Conservation (phyloP, 305 asterid genomes). For the Ruellia speciosa region DNA sequence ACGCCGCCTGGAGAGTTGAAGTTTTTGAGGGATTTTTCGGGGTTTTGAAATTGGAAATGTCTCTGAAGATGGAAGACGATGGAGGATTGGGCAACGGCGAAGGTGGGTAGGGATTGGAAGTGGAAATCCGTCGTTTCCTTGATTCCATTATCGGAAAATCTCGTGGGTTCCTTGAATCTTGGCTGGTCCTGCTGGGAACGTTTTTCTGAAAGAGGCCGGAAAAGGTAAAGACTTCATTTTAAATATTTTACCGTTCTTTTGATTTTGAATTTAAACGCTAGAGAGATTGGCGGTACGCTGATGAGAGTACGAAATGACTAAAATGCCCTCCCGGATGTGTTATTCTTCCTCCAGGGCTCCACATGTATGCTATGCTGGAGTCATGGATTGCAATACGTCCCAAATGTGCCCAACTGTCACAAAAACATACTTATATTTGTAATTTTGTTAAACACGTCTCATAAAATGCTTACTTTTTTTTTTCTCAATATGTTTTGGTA, state of each 20-base stretch:
- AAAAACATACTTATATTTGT: no score
- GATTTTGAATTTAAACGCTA: conserved; percentile 41
- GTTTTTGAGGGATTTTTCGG: conserved; percentile 37
- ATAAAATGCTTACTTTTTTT: no score
- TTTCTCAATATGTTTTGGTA: no score
- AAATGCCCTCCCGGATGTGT: not conserved
- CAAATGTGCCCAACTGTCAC: no score
- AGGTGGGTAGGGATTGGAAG: conserved; percentile 24
- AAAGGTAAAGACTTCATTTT: not conserved
- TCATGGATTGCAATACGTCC: no score
- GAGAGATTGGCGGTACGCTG: conserved; percentile 20
- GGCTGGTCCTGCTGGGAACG: conserved; percentile 18
- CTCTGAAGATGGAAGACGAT: conserved; percentile 45
- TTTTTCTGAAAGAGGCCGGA: conserved; percentile 1
- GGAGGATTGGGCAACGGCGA: conserved; percentile 48
- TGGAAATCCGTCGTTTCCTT: conserved; percentile 32
- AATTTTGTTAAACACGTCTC: no score
- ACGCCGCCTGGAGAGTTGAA: conserved; percentile 25
- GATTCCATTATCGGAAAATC: conserved; percentile 44
- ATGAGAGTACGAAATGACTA: conserved; percentile 14
- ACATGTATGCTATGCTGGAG: no score
- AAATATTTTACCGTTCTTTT: conserved; percentile 24
- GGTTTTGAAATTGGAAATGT: conserved; percentile 69
- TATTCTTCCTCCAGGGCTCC: no score
- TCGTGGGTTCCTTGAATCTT: conserved; percentile 16